Evolutionary conservation across 108 stramenopile species (phyloP), one percentile per base, ranked within the genome.

Genomic region (Stephanodiscus minutulus): DNA sequence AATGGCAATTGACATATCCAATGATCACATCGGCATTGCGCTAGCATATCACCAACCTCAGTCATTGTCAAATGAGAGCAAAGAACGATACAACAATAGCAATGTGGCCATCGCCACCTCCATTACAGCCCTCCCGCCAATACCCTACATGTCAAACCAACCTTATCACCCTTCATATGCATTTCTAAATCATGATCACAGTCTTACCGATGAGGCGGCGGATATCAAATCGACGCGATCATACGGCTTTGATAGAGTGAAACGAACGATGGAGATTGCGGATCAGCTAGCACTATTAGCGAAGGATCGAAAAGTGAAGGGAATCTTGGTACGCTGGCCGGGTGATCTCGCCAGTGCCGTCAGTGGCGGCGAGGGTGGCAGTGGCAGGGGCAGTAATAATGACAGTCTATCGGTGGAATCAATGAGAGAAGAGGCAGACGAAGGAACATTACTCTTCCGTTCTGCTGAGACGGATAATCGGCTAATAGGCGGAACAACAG

Each of bases 261-360:
- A 68, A 28, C 66, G 67, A 27, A 76, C 74, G 20, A 28, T 76
- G 25, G 74, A 76, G 53, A 28, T 76, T 44, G 74, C 67, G 7
- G 35, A 50, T 46, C 66, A 76, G 31, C 53, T 76, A 20, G 61
- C 67, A 18, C 67, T 68, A 36, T 47, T 76, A 43, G 66, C 74
- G n/a, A 63, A n/a, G 6, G 35, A 68, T 8, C 33, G 66, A 54
- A 29, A 67, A 28, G 66, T 76, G 47, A 68, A 75, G 52, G 66
- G 74, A 3, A 65, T 76, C 21, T 41, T 68, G 41, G 61, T 76
- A 8, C 49, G 74, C 47, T 76, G 74, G 74, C 74, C 74, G 24
- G 74, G 74, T 1, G 67, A 49, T 68, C 41, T 47, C 39, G 61
- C 50, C n/a, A 55, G 74, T 46, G 22, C 48, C 41, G 60, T 56